Conservation (phyloP, 345 rosid genomes). For the Dimocarpus longan region DNA sequence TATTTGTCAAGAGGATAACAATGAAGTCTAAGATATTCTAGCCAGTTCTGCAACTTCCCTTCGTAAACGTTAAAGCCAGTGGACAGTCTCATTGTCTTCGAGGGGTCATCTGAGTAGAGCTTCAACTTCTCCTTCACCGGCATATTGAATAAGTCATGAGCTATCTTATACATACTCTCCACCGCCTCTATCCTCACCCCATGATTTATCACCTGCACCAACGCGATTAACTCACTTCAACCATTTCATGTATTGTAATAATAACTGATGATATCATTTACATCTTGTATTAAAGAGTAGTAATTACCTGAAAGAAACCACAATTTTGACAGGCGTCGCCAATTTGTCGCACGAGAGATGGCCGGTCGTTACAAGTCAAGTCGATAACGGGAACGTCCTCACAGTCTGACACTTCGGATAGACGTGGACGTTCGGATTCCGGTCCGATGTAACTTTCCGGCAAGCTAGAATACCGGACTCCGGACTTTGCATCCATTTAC, state of each 20-base stretch:
- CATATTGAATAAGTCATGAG: constrained; percentile 56
- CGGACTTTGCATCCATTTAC: constrained; percentile 60
- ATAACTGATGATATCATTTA: too few species aligned
- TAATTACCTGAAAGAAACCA: constrained; percentile 77
- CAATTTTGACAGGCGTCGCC: constrained; percentile 53
- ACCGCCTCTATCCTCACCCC: constrained; percentile 44
- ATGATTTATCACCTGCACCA: constrained; percentile 64
- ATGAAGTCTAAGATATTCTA: constrained; percentile 82
- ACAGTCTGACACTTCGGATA: constrained; percentile 54
- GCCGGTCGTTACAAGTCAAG: constrained; percentile 48
- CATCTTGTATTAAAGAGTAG: too few species aligned
- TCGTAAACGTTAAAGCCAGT: constrained; percentile 80
- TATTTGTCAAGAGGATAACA: constrained; percentile 74
- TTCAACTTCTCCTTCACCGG: constrained; percentile 84
- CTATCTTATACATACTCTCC: constrained; percentile 53
- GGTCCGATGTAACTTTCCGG: constrained; percentile 75
- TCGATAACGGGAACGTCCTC: constrained; percentile 70
- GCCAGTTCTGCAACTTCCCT: constrained; percentile 83
- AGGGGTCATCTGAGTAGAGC: constrained; percentile 80
- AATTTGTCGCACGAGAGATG: constrained; percentile 42
- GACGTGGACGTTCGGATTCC: constrained; percentile 65
- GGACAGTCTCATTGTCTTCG: constrained; percentile 75
- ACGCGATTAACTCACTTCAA: background rate
- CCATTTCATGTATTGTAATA: too few species aligned
- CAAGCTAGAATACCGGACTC: constrained; percentile 41